phyloP scores from a whole-genome alignment of 2,329 filamentous ascomycete species.

The Hypoxylon sp. region DNA sequence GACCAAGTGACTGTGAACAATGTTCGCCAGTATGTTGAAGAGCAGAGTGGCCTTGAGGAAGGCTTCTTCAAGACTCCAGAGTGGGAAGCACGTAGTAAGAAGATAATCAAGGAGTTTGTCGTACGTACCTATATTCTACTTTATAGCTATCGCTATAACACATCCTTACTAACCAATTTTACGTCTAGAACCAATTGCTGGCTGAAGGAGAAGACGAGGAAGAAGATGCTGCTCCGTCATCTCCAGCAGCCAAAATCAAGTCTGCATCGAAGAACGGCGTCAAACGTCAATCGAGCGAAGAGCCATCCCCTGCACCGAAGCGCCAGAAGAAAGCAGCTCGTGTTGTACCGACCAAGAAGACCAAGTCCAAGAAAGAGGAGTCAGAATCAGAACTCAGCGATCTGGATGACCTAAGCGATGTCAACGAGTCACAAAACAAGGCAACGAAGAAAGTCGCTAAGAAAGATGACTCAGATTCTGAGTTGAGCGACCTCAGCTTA shows the following conservation, averaged over 20 bases:
- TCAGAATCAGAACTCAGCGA: constrained; percentile 54
- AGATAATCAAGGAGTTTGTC: constrained; percentile 68
- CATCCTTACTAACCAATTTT: constrained; percentile 29
- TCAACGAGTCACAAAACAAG: constrained; percentile 45
- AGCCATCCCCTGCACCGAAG: constrained; percentile 57
- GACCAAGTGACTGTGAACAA: constrained; percentile 70
- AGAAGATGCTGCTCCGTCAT: constrained; percentile 32
- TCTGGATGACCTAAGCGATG: constrained; percentile 43
- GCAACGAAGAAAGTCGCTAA: constrained; percentile 39
- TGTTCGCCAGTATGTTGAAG: constrained; percentile 68
- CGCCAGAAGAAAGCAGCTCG: constrained; percentile 56
- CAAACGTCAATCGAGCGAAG: constrained; percentile 54
- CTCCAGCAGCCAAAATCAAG: constrained; percentile 40
- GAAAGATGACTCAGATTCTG: constrained; percentile 48
- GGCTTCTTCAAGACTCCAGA: constrained; percentile 65
- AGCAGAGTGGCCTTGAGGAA: constrained; percentile 63
- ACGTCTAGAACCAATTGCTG: constrained; percentile 40
- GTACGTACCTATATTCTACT: constrained; percentile 58
- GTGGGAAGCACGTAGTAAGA: constrained; percentile 74
- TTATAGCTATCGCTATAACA: constrained; percentile 2
- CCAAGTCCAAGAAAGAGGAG: constrained; percentile 52
- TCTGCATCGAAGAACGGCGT: constrained; percentile 50
- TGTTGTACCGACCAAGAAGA: constrained; percentile 50
- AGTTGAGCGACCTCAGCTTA: constrained; percentile 47
- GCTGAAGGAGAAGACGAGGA: constrained; percentile 37